Evolutionary conservation across 805 yeast genomes (phyloP).

Genomic region (Saccharomycodes ludwigii): DNA sequence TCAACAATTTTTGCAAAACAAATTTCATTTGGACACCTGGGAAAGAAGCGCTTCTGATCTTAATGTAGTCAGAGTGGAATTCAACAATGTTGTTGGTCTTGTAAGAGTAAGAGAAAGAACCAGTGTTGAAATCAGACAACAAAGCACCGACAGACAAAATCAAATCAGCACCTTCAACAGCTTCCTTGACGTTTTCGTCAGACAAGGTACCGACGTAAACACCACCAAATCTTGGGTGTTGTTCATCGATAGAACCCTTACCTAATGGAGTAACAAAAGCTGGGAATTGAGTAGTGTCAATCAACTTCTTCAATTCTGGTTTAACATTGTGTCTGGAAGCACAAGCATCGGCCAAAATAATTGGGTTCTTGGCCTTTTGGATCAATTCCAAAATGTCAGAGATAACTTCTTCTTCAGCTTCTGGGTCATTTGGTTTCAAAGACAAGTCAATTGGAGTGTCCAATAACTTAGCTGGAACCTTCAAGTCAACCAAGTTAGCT

Average conservation of each 20-base stretch:
- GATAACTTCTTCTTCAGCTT: conserved; percentile 52
- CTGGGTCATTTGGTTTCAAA: conserved; percentile 44
- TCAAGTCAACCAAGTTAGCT: conserved; percentile 62
- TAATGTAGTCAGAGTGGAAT: conserved; percentile 67
- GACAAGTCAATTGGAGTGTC: conserved; percentile 53
- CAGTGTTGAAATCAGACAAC: conserved; percentile 82
- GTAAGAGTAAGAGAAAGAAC: conserved; percentile 69
- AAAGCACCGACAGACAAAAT: conserved; percentile 71
- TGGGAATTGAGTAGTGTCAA: conserved; percentile 62
- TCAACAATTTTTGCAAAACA: conserved; percentile 33
- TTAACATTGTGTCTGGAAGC: conserved; percentile 64
- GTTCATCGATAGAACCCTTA: conserved; percentile 67
- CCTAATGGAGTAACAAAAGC: conserved; percentile 87
- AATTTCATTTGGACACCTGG: conserved; percentile 63
- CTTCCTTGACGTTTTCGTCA: conserved; percentile 54
- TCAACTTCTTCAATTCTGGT: conserved; percentile 49
- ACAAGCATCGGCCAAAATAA: conserved; percentile 79
- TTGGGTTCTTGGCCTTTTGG: conserved; percentile 49
- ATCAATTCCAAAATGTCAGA: conserved; percentile 40
- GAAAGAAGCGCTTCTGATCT: conserved; percentile 57
- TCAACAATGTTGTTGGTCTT: conserved; percentile 65
- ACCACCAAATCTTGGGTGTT: conserved; percentile 66
- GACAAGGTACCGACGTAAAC: conserved; percentile 79
- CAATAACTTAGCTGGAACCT: conserved; percentile 44
- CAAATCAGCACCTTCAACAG: conserved; percentile 65